Evolutionary conservation across 352 stramenopile species (phyloP).

Genomic region (Blastocystis sp.): DNA sequence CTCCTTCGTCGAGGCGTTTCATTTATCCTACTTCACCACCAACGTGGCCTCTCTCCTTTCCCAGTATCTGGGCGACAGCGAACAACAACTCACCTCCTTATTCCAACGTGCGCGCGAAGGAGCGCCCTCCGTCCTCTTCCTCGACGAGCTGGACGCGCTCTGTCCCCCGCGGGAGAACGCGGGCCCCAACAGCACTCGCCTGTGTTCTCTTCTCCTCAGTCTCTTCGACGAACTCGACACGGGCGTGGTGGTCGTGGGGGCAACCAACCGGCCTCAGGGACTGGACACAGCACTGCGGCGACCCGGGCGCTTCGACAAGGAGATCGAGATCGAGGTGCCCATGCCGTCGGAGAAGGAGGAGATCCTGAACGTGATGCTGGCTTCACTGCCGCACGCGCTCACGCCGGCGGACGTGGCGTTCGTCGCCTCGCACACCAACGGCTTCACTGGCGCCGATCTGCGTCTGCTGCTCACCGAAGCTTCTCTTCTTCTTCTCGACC

Average conservation of each 20-base stretch:
- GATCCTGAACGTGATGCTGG: slow-evolving; percentile 81
- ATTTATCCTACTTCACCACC: slow-evolving; percentile 44
- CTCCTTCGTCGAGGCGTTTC: slow-evolving; percentile 91
- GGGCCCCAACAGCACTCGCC: slow-evolving; percentile 79
- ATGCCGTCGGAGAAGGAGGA: slow-evolving; percentile 85
- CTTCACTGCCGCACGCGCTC: background rate
- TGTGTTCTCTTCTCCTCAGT: slow-evolving; percentile 83
- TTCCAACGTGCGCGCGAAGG: slow-evolving; percentile 72
- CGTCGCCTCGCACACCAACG: slow-evolving; percentile 38
- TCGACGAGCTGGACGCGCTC: slow-evolving; percentile 87
- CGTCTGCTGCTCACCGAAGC: slow-evolving; percentile 69
- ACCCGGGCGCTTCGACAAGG: slow-evolving; percentile 89
- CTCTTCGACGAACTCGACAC: slow-evolving; percentile 82
- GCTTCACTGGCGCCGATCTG: slow-evolving; percentile 77
- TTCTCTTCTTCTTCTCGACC: slow-evolving; percentile 71
- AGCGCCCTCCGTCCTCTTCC: slow-evolving; percentile 92
- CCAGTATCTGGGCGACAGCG: slow-evolving; percentile 45
- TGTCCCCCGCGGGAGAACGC: slow-evolving; percentile 80
- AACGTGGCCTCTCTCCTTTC: slow-evolving; percentile 38
- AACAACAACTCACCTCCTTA: background rate
- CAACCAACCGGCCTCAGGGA: slow-evolving; percentile 77
- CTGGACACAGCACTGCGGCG: slow-evolving; percentile 86
- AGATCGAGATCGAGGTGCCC: slow-evolving; percentile 92
- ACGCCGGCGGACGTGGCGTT: background rate
- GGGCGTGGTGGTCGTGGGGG: slow-evolving; percentile 74